A percentile compares a stretch with the other conserved stretches of the same genome.
These are phyloP conservation scores for Xylaria telfairii DNA, from an alignment of 495 filamentous ascomycete genomes.

Conservation along the genomic window DNA sequence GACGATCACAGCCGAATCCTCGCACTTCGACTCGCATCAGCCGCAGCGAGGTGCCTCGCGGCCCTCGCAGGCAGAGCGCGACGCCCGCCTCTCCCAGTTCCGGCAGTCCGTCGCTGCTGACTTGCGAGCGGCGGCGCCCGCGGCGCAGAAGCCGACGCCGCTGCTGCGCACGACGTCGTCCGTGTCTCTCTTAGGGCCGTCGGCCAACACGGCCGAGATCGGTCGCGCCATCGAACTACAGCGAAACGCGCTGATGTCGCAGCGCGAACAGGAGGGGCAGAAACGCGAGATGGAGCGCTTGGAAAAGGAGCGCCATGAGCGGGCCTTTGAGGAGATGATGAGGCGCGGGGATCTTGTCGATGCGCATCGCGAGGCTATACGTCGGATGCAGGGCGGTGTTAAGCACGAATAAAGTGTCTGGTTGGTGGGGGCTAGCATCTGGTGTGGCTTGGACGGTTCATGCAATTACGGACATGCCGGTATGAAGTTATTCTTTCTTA, in stretches of 20 bases:
- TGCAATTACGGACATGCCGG: background rate
- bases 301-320: slow-evolving; percentile 54
- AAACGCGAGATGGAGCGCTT: slow-evolving; percentile 49
- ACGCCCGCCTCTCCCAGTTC: slow-evolving; percentile 75
- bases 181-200: slow-evolving; percentile 23
- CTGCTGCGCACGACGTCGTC: slow-evolving; percentile 46
- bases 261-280: slow-evolving; percentile 56
- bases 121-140: slow-evolving; percentile 52
- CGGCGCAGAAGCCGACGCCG: slow-evolving; percentile 38
- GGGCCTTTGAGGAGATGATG: slow-evolving; percentile 75
- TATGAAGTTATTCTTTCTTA: background rate
- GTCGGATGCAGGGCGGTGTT: slow-evolving; percentile 65
- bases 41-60: slow-evolving; percentile 52
- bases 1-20: slow-evolving; percentile 35
- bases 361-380: slow-evolving; percentile 79
- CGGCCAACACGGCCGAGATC: slow-evolving; percentile 38
- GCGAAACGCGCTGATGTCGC: slow-evolving; percentile 47
- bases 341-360: slow-evolving; percentile 75
- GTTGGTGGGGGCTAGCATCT: background rate
- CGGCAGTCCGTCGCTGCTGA: slow-evolving; percentile 74
- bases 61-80: slow-evolving; percentile 54
- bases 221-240: slow-evolving; percentile 51
- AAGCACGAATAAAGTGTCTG: slow-evolving; percentile 21
- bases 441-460: background rate
- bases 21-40: slow-evolving; percentile 63